phyloP scores from a whole-genome alignment of 2,329 filamentous ascomycete genomes.

The Venturia oleaginea region DNA sequence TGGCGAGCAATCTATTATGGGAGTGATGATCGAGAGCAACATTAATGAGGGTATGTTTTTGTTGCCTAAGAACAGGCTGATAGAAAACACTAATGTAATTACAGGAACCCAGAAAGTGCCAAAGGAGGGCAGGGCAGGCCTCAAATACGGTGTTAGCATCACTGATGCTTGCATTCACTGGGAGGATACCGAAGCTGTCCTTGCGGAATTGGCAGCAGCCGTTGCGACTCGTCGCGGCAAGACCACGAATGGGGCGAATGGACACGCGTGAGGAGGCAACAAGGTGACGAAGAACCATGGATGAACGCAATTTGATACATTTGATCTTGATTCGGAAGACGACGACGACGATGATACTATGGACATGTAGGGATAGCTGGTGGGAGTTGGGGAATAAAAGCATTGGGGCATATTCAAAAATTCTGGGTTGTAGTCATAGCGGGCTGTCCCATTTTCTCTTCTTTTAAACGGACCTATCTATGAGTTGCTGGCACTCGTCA shows the following conservation, averaged over 20 bases:
- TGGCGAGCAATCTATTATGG: conserved; percentile 83
- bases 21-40: conserved; percentile 98
- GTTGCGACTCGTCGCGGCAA: conserved; percentile 61
- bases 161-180: conserved; percentile 96
- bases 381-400: conserved; percentile 2
- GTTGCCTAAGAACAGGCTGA: neutral
- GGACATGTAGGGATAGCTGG: neutral
- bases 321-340: neutral
- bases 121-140: conserved; percentile 69
- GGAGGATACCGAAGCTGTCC: conserved; percentile 75
- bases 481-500: too few relatives aligned
- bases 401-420: neutral
- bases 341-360: neutral
- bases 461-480: too few relatives aligned
- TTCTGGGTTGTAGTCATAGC: neutral
- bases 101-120: conserved; percentile 83
- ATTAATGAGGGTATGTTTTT: conserved; percentile 72
- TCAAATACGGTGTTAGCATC: conserved; percentile 92
- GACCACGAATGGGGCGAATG: neutral
- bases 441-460: too few relatives aligned
- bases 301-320: neutral
- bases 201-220: conserved; percentile 69
- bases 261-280: neutral
- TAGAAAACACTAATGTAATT: conserved; percentile 12
- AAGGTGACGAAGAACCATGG: neutral